phyloP scores from a whole-genome alignment of 805 yeast species.

The Priceomyces haplophilus region DNA sequence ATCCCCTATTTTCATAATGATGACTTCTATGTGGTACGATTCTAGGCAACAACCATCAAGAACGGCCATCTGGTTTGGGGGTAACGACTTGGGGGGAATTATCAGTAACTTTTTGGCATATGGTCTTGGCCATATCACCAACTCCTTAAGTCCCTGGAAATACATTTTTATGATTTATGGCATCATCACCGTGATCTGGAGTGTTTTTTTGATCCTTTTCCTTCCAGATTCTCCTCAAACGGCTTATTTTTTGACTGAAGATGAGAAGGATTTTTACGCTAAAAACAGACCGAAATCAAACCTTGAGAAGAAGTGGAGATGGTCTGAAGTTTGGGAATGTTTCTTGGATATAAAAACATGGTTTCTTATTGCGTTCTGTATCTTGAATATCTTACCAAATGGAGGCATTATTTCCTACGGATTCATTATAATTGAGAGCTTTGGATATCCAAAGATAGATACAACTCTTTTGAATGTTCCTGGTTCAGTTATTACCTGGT shows the following conservation, averaged over 20 bases:
- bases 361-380: slow-evolving; percentile 18
- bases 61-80: slow-evolving; percentile 35
- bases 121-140: slow-evolving; percentile 12
- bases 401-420: slow-evolving; percentile 26
- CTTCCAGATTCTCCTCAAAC: slow-evolving; percentile 31
- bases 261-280: slow-evolving; percentile 29
- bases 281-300: slow-evolving; percentile 24
- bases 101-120: slow-evolving; percentile 39
- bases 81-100: slow-evolving; percentile 31
- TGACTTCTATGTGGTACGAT: slow-evolving; percentile 13
- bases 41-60: slow-evolving; percentile 28
- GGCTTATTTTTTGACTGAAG: slow-evolving; percentile 42
- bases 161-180: slow-evolving; percentile 44
- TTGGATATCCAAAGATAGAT: slow-evolving; percentile 27
- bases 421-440: slow-evolving; percentile 27
- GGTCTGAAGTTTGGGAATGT: slow-evolving; percentile 20
- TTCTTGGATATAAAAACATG: slow-evolving; percentile 18
- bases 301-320: slow-evolving; percentile 15
- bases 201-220: slow-evolving; percentile 25
- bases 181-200: slow-evolving; percentile 31
- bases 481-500: slow-evolving; percentile 7
- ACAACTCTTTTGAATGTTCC: slow-evolving; percentile 21
- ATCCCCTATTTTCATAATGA: slow-evolving; percentile 9
- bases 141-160: slow-evolving; percentile 34
- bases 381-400: slow-evolving; percentile 30